These are phyloP conservation scores for Tricholoma matsutake DNA, from an alignment of 768 basidiomycete species.

Conservation along the genomic window DNA sequence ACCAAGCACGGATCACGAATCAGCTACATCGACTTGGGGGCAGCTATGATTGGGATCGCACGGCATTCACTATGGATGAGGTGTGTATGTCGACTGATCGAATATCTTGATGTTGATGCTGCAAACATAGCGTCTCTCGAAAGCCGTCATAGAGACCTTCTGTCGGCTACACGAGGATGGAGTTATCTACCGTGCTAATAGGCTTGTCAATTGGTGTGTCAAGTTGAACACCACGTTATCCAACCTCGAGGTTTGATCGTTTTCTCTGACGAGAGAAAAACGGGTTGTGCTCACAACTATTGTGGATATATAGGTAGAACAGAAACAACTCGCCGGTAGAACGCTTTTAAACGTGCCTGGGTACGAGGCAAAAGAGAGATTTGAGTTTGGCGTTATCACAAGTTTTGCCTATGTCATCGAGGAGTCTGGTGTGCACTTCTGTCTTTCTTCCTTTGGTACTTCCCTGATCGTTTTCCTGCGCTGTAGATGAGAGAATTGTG, in stretches of 20 bases:
- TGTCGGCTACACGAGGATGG: slow-evolving; percentile 90
- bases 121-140: slow-evolving; percentile 57
- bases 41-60: slow-evolving; percentile 92
- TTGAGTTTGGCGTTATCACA: slow-evolving; percentile 95
- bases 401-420: slow-evolving; percentile 96
- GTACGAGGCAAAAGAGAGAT: slow-evolving; percentile 91
- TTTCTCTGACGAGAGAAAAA: background rate
- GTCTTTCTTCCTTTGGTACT: background rate
- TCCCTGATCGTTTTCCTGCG: background rate
- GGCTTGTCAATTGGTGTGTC: slow-evolving; percentile 98
- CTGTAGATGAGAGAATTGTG: slow-evolving; percentile 79
- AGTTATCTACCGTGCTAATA: slow-evolving; percentile 90
- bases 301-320: slow-evolving; percentile 65
- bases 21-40: slow-evolving; percentile 88
- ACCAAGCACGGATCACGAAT: slow-evolving; percentile 88
- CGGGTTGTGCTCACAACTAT: background rate
- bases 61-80: slow-evolving; percentile 94
- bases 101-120: background rate
- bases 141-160: slow-evolving; percentile 90
- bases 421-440: slow-evolving; percentile 56
- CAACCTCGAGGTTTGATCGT: slow-evolving; percentile 77
- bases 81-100: slow-evolving; percentile 31
- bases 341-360: slow-evolving; percentile 90
- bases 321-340: slow-evolving; percentile 81
- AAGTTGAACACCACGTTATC: slow-evolving; percentile 93